Conservation (phyloP, 352 stramenopile genomes). For the Globisporangium rhizosaccharum region DNA sequence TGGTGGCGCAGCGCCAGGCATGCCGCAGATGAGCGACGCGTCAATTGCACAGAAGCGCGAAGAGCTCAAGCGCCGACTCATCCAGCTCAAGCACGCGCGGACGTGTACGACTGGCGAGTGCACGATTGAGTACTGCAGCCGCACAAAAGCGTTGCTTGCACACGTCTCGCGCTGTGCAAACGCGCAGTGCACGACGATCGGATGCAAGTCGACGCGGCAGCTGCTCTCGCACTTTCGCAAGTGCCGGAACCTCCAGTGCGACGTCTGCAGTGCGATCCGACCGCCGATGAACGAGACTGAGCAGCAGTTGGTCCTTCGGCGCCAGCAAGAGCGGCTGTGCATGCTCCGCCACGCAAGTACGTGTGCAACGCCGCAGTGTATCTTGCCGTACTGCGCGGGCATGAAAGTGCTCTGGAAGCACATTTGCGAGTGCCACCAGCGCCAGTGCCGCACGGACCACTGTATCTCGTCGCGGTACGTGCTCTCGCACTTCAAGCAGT, state of each 20-base stretch:
- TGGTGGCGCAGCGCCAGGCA: slow-evolving; percentile 28
- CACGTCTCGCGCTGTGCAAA: slow-evolving; percentile 84
- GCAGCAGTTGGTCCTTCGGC: slow-evolving; percentile 75
- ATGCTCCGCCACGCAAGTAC: slow-evolving; percentile 86
- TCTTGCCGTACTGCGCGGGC: slow-evolving; percentile 76
- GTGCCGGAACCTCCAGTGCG: slow-evolving; percentile 81
- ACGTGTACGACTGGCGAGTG: slow-evolving; percentile 76
- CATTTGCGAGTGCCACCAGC: slow-evolving; percentile 87
- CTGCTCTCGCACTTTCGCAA: slow-evolving; percentile 86
- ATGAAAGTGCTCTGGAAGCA: slow-evolving; percentile 91
- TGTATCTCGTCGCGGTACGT: slow-evolving; percentile 87
- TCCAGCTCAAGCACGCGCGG: slow-evolving; percentile 84
- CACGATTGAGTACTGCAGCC: slow-evolving; percentile 73
- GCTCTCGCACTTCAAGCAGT: slow-evolving; percentile 88
- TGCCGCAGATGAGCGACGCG: slow-evolving; percentile 73
- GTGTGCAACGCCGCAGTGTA: slow-evolving; percentile 55
- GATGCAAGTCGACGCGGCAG: slow-evolving; percentile 84
- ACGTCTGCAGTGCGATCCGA: slow-evolving; percentile 84
- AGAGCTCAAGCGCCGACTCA: slow-evolving; percentile 77
- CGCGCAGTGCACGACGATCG: slow-evolving; percentile 80
- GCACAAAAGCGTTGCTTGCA: slow-evolving; percentile 72
- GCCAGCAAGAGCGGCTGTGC: slow-evolving; percentile 82
- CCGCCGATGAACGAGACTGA: slow-evolving; percentile 86
- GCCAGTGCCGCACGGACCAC: slow-evolving; percentile 82
- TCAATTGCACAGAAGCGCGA: slow-evolving; percentile 83